Evolutionary conservation across 1,139 yeast genomes (phyloP), one percentile per base, ranked within the genome.

Genomic region (Geotrichum bryndzae): DNA sequence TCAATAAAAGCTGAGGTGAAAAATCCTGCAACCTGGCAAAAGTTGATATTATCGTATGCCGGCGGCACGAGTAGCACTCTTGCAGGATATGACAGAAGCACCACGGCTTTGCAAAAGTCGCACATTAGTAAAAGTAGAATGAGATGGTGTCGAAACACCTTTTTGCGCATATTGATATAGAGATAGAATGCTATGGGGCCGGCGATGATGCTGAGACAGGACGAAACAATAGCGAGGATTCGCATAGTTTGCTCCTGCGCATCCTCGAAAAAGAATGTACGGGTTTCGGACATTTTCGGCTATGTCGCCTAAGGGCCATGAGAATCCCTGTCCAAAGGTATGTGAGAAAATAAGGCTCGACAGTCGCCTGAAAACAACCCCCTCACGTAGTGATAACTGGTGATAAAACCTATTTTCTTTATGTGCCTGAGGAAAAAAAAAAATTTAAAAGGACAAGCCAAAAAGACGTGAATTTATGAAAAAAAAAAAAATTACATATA

Each of bases 1-100:
- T 90, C 96, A 35, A 89, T 87, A 45, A 92, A 82, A 51, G 85
- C 80, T 1, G 95, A 90, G 0, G 96, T 87, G 74, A 90, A 86
- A 78, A 89, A 91, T 3, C 97, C 97, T 55, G 90, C 83, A 15
- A 86, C 85, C 70, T 88, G 86, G 68, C 89, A 85, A 67, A 88
- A 85, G 50, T 75, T 77, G 27, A 78, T 75, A 67, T 83, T 82
- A 59, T 80, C 79, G 70, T 85, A 84, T 1, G 84, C 77, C 18
- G 79, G 73, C 31, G 77, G 73, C 51, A 79, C 79, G 10, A 81
- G 72, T 52, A 86, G 73, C 1, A 86, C 85, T 52, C 86, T 72
- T 0, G 86, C 79, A 0, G 96, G 96, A 72, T 86, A 91, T 63
- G 90, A 78, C 64, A 90, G 73, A 57, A 90, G 79, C 38, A 87